Conservation (phyloP, 2,329 filamentous ascomycete species). For the Zymoseptoria brevis region DNA sequence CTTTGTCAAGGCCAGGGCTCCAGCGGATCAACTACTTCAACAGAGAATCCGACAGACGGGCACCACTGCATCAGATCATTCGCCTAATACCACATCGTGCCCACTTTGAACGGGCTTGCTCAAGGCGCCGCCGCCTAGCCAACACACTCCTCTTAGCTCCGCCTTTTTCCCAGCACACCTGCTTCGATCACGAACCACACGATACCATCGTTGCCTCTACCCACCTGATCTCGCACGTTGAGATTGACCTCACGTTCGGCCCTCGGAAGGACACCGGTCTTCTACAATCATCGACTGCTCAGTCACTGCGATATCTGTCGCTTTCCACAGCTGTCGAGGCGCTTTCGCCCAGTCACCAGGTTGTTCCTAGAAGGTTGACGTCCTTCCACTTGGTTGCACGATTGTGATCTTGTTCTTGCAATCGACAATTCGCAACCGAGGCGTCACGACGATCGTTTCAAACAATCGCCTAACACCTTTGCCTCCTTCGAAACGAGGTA, state of each 20-base stretch:
- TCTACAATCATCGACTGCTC: neutral
- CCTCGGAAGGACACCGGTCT: neutral
- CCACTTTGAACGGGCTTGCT: conserved; percentile 4
- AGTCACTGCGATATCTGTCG: neutral
- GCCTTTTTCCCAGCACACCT: conserved; percentile 10
- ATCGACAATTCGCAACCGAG: neutral
- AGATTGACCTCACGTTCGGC: neutral
- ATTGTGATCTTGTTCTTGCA: neutral
- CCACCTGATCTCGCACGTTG: neutral
- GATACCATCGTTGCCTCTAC: neutral
- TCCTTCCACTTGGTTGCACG: neutral
- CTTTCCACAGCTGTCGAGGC: neutral
- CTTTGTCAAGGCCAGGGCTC: neutral
- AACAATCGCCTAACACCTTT: neutral
- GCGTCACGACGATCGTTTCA: neutral
- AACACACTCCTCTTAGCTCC: conserved; percentile 14
- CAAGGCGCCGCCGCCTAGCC: conserved; percentile 8
- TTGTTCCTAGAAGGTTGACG: neutral
- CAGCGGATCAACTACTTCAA: conserved; percentile 13
- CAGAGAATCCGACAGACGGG: conserved; percentile 15
- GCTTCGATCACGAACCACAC: conserved; percentile 6
- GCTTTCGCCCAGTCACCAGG: neutral
- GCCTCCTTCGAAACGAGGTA: neutral
- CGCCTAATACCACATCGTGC: conserved; percentile 11
- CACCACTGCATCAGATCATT: conserved; percentile 6